A percentile compares a stretch with the other conserved stretches of the same genome.
Evolutionary conservation across 768 basidiomycete genomes (phyloP).

Genomic region (Rhodotorula taiwanensis): DNA sequence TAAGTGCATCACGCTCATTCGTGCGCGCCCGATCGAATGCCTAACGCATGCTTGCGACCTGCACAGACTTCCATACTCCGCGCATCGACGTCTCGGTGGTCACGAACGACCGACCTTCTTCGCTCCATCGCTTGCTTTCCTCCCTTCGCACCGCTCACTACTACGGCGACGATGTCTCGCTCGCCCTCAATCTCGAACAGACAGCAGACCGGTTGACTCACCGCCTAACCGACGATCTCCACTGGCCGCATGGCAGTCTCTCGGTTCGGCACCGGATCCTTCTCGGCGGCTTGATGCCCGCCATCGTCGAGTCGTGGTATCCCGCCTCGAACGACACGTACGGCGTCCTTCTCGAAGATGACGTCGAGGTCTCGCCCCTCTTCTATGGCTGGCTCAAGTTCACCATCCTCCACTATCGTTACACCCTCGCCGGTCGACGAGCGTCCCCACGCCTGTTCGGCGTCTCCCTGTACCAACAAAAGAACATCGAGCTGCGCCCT

Average conservation of each 20-base stretch:
- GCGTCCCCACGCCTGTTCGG: conserved; percentile 59
- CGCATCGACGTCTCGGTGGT: conserved; percentile 65
- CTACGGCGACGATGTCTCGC: conserved; percentile 60
- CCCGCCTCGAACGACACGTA: conserved; percentile 65
- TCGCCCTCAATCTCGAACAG: conserved; percentile 71
- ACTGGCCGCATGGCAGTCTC: conserved; percentile 59
- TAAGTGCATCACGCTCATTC: conserved; percentile 41
- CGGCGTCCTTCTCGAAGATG: conserved; percentile 75
- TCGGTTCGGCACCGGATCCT: conserved; percentile 65
- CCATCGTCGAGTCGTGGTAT: conserved; percentile 86
- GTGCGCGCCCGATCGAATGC: conserved; percentile 16
- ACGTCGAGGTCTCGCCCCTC: conserved; percentile 73
- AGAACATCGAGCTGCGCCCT: conserved; percentile 64
- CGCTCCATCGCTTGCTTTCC: conserved; percentile 59
- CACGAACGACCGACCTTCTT: conserved; percentile 67
- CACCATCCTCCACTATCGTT: conserved; percentile 69
- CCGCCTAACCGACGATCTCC: conserved; percentile 50
- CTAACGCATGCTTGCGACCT: not conserved
- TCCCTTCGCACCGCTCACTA: conserved; percentile 58
- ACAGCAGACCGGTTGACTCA: conserved; percentile 61
- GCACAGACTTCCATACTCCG: conserved; percentile 66
- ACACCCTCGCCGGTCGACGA: conserved; percentile 40
- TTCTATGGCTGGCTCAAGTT: conserved; percentile 83
- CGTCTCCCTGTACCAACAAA: conserved; percentile 79
- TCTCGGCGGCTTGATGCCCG: conserved; percentile 71